Percentiles rank a stretch among this genome's conserved stretches.
Conservation (phyloP, 1,284 basidiomycete species). For the Rhodotorula glutinis region DNA sequence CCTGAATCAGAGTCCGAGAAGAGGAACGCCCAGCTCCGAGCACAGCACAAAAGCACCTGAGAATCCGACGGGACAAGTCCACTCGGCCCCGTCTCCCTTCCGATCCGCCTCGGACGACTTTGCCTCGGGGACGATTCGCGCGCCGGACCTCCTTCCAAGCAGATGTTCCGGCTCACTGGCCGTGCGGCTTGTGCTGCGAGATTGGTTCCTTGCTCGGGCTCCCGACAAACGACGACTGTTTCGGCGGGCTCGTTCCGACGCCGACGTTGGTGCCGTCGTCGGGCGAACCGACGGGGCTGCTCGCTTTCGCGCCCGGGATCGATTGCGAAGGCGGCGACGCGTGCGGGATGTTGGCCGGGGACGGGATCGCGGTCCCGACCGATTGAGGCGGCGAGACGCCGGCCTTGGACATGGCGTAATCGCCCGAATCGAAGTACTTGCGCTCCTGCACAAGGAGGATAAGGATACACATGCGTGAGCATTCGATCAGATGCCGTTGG, state of each 20-base stretch:
- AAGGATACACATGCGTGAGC: too few species aligned
- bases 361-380: slow-evolving; percentile 51
- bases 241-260: slow-evolving; percentile 17
- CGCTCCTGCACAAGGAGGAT: slow-evolving; percentile 44
- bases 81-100: too few species aligned
- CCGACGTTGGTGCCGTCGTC: background rate
- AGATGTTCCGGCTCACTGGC: background rate
- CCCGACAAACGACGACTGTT: slow-evolving; percentile 1
- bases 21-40: too few species aligned
- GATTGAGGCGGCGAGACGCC: slow-evolving; percentile 49
- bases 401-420: slow-evolving; percentile 51
- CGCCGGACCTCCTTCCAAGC: too few species aligned
- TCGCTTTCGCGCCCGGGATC: slow-evolving; percentile 22
- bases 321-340: slow-evolving; percentile 39
- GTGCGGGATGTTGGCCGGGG: slow-evolving; percentile 51
- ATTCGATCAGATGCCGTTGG: too few species aligned
- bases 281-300: slow-evolving; percentile 15
- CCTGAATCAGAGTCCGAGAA: too few species aligned
- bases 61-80: too few species aligned
- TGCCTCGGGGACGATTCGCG: too few species aligned
- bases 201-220: slow-evolving; percentile 28
- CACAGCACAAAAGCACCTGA: too few species aligned
- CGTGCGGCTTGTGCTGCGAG: slow-evolving; percentile 9
- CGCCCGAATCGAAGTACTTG: slow-evolving; percentile 53
- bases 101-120: too few species aligned